A percentile compares a stretch with the other conserved stretches of the same genome.
Conservation (phyloP, 768 basidiomycete genomes). For the Russula compacta region DNA sequence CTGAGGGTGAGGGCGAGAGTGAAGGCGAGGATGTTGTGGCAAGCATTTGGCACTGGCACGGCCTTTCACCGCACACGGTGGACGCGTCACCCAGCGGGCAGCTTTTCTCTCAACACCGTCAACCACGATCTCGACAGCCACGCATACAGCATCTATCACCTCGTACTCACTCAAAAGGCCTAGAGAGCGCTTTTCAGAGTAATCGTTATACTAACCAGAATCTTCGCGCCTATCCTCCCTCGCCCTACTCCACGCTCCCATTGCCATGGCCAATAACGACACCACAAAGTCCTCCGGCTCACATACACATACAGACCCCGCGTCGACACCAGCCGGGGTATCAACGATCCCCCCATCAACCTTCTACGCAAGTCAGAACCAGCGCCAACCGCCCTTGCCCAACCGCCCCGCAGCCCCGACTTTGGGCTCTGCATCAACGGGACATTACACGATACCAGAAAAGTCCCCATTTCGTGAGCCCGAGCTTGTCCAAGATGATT, state of each 20-base stretch:
- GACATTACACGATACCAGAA: slow-evolving; percentile 23
- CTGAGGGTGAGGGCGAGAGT: too few species aligned
- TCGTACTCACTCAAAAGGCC: neutral
- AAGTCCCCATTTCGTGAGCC: slow-evolving; percentile 26
- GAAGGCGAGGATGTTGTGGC: too few species aligned
- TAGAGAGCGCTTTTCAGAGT: neutral
- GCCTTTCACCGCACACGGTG: neutral
- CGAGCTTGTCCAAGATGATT: slow-evolving; percentile 24
- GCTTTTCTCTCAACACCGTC: neutral
- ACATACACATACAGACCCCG: neutral
- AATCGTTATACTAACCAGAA: neutral
- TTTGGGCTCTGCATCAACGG: slow-evolving; percentile 32
- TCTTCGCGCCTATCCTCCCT: neutral
- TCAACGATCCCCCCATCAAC: slow-evolving; percentile 24
- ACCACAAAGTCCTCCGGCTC: neutral
- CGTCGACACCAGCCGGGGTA: neutral
- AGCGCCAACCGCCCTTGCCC: slow-evolving; percentile 30
- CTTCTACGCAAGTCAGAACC: slow-evolving; percentile 12
- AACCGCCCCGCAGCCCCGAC: slow-evolving; percentile 24
- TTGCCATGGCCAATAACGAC: slow-evolving; percentile 9
- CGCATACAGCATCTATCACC: neutral
- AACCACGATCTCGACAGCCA: neutral
- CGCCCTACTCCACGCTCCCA: neutral
- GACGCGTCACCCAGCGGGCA: neutral
- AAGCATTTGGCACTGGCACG: too few species aligned